Evolutionary conservation across 148 eudicot species (phyloP).

Genomic region (Drosera capensis): DNA sequence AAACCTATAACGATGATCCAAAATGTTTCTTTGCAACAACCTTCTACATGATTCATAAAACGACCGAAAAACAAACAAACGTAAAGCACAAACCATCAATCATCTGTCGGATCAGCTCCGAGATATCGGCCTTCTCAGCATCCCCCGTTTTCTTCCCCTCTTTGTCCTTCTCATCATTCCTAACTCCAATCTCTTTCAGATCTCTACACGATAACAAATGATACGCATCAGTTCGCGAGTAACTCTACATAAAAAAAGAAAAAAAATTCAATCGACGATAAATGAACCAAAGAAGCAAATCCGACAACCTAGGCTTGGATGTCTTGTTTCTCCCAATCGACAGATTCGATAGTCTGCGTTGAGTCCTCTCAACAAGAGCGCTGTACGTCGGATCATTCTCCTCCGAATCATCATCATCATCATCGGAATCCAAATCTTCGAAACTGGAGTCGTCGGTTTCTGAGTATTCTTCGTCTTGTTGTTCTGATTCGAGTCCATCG

Average conservation of each 20-base stretch:
- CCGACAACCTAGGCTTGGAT: background rate
- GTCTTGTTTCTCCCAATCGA: background rate
- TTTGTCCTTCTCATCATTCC: background rate
- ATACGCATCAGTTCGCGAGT: no score
- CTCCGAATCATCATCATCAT: no score
- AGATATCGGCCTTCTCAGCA: conserved; percentile 24
- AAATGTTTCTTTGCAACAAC: no score
- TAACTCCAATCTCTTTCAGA: background rate
- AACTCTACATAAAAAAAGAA: no score
- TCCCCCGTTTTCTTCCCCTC: background rate
- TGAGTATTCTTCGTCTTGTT: conserved; percentile 10
- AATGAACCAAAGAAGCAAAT: background rate
- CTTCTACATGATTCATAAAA: no score
- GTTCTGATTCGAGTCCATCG: background rate
- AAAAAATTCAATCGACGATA: background rate
- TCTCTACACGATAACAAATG: background rate
- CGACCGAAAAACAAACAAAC: background rate
- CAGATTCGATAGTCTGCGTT: background rate
- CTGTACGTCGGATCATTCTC: conserved; percentile 39
- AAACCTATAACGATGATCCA: no score
- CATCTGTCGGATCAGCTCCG: conserved; percentile 29
- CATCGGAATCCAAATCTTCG: conserved; percentile 30
- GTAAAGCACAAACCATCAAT: conserved; percentile 58
- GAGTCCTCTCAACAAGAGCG: conserved; percentile 16
- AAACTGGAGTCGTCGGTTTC: conserved; percentile 11